These are phyloP conservation scores for Epichloe uncinata DNA, from an alignment of 2,329 filamentous ascomycete genomes.

Conservation along the genomic window DNA sequence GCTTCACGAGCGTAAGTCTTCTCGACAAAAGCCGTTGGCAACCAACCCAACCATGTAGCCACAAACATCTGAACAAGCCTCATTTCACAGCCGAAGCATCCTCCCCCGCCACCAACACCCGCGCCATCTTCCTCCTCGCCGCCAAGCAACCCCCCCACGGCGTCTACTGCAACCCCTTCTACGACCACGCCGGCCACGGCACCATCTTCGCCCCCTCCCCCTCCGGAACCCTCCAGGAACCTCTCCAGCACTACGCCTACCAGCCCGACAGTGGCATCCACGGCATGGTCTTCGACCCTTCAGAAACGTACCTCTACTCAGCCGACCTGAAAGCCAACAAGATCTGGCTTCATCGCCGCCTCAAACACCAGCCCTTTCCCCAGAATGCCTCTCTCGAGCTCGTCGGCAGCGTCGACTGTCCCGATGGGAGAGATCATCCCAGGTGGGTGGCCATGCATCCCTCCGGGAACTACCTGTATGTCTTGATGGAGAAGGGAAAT, in stretches of 20 bases:
- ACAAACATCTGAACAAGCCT: no score
- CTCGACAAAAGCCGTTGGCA: no score
- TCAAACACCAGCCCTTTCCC: slow-evolving; percentile 14
- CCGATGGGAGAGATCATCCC: slow-evolving; percentile 60
- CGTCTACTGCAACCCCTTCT: slow-evolving; percentile 86
- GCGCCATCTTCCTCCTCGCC: slow-evolving; percentile 79
- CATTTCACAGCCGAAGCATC: slow-evolving; percentile 48
- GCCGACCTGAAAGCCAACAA: slow-evolving; percentile 68
- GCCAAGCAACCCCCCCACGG: slow-evolving; percentile 64
- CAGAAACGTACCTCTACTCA: slow-evolving; percentile 64
- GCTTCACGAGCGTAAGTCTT: slow-evolving; percentile 54
- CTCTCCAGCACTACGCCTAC: slow-evolving; percentile 63
- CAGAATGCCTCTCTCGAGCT: slow-evolving; percentile 50
- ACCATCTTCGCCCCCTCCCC: slow-evolving; percentile 57
- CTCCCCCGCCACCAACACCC: slow-evolving; percentile 62
- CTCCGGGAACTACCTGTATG: slow-evolving; percentile 66
- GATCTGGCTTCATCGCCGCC: slow-evolving; percentile 74
- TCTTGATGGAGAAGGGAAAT: slow-evolving; percentile 83
- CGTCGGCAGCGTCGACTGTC: slow-evolving; percentile 60
- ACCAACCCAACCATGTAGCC: no score
- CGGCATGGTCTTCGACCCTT: slow-evolving; percentile 68
- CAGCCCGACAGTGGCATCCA: slow-evolving; percentile 59
- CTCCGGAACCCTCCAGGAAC: slow-evolving; percentile 43
- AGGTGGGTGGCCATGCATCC: slow-evolving; percentile 81
- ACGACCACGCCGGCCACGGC: slow-evolving; percentile 69